Base-by-base conservation (phyloP, 371 early-diverging fungal genomes). In the Rhizomucor pusillus region DNA sequence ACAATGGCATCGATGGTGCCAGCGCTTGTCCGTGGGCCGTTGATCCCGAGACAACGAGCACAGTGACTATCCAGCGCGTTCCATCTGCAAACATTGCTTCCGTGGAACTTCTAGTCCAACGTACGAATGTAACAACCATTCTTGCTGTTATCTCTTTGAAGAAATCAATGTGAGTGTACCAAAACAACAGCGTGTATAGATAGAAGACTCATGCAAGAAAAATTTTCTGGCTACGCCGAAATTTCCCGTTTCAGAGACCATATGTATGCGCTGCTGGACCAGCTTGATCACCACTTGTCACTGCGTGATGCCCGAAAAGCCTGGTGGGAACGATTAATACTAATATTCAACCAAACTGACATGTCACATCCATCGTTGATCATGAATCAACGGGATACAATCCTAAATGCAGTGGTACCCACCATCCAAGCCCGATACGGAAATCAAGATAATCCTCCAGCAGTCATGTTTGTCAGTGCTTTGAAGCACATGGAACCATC, bases 381-480 rank as follows among this genome's bases (percentile, higher is more conserved):
- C 6, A 56, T 56, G 43, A 18, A 47, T 7, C 48, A 48, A 19
- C 48, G 56, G n/a, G 43, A 56, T 14, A 18, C 29, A 7, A 33
- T 54, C 14, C 10, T 59, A 2, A 22, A 47, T 16, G 33, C 25
- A 29, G 22, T 47, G 12, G 18, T 59, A 4, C 54, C 59, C 20
- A 18, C 48, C 9, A 35, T 59, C 9, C 49, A 47, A 16, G 4
- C 22, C 9, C 53, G 45, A 18, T 59, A 59, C 37, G 49, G 43
- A 0, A 23, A 48, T n/a, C 14, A 41, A 9, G 22, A 43, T 5
- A 29, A 33, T 1, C 59, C 59, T 11, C n/a, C n/a, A n/a, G 48
- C 54, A 4, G 43, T 53, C 16, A 24, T 59, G n/a, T 59, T 59
- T 24, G 43, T 59, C 48, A 48, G 46, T 23, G 19, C 54, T 16